phyloP scores from a whole-genome alignment of 83 land plant species.

The Picea abies region DNA sequence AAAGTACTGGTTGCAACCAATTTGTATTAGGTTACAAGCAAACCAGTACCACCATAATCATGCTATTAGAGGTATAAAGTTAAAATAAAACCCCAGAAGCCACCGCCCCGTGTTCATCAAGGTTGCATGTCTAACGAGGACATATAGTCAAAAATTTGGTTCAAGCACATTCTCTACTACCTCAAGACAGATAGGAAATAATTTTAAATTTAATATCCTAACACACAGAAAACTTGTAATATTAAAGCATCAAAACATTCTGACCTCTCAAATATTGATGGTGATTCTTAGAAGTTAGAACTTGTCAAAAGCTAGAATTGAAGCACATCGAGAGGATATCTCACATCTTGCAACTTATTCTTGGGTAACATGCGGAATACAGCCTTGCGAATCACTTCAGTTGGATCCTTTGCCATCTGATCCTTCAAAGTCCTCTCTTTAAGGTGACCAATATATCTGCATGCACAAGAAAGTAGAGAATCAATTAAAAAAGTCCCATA shows the following conservation, averaged over 20 bases:
- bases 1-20: no score
- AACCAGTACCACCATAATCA: no score
- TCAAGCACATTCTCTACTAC: no score
- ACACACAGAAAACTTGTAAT: background rate
- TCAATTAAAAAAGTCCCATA: background rate
- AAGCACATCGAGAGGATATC: constrained; percentile 21
- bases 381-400: constrained; percentile 95
- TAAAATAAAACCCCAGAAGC: no score
- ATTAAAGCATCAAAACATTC: background rate
- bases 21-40: no score
- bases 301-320: background rate
- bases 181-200: no score
- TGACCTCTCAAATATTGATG: constrained; percentile 1
- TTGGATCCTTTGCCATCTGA: constrained; percentile 85
- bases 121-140: no score
- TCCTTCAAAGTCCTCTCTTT: constrained; percentile 90
- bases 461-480: background rate
- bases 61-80: no score
- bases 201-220: background rate
- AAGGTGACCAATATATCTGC: constrained; percentile 85
- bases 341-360: constrained; percentile 88
- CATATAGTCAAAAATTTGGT: no score
- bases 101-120: no score
- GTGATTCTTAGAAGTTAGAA: background rate
- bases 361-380: constrained; percentile 94